Percentiles rank a stretch among this genome's conserved stretches.
These are phyloP conservation scores for Fagopyrum esculentum DNA, from an alignment of 148 eudicot species.

Conservation along the genomic window DNA sequence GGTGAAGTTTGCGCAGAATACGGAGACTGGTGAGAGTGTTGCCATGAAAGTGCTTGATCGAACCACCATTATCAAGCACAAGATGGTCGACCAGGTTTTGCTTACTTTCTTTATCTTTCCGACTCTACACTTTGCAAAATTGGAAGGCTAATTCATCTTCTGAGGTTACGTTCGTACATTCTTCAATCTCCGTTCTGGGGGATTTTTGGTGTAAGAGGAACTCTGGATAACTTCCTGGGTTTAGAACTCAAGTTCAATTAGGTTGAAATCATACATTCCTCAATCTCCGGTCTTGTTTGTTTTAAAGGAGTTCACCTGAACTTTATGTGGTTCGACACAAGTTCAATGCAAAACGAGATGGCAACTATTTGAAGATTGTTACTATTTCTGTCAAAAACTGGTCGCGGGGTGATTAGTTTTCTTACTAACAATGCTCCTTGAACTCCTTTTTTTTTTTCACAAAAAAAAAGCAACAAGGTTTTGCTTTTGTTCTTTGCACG, in stretches of 20 bases:
- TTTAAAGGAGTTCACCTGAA: not conserved
- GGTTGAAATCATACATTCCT: not conserved
- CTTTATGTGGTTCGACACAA: not conserved
- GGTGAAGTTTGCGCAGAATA: constrained; percentile 95
- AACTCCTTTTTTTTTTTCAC: not conserved
- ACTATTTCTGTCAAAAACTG: not conserved
- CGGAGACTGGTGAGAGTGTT: constrained; percentile 97
- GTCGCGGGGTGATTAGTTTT: not conserved
- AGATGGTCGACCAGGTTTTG: constrained; percentile 95
- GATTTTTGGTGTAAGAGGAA: not conserved
- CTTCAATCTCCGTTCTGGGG: not conserved
- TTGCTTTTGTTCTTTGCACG: too few species aligned
- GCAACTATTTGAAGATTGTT: not conserved
- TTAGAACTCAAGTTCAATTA: not conserved
- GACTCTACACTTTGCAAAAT: not conserved
- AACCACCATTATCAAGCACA: constrained; percentile 76
- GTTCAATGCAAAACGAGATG: not conserved
- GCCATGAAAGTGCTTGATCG: constrained; percentile 96
- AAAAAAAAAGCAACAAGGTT: too few species aligned
- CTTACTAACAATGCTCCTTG: not conserved
- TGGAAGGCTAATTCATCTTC: not conserved
- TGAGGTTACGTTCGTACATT: not conserved
- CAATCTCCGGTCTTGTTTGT: not conserved
- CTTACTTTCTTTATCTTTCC: not conserved
- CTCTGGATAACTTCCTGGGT: not conserved